Conservation (phyloP, 306 rosid species). For the Castanea sativa region DNA sequence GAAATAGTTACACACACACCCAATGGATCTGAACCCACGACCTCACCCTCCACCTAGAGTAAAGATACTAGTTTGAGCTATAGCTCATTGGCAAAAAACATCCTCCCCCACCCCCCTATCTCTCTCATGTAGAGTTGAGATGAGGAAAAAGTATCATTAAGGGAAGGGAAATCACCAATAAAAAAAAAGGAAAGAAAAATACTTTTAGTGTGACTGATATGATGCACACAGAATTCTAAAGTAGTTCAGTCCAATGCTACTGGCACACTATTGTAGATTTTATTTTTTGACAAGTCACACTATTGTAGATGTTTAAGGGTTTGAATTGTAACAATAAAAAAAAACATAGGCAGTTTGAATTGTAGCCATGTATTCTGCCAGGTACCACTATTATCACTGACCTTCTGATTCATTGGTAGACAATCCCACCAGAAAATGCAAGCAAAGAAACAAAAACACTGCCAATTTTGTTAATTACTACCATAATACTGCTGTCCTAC, state of each 20-base stretch:
- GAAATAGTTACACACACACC: too few relatives aligned
- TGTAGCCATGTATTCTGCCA: neutral
- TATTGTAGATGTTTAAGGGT: too few relatives aligned
- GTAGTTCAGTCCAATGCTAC: neutral
- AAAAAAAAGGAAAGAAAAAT: too few relatives aligned
- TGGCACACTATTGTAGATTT: neutral
- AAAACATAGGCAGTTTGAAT: neutral
- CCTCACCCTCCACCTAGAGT: too few relatives aligned
- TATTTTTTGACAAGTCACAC: neutral
- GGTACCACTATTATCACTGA: neutral
- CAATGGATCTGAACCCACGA: too few relatives aligned
- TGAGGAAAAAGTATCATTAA: neutral
- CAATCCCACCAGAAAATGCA: neutral
- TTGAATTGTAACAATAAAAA: too few relatives aligned
- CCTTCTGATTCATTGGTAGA: neutral
- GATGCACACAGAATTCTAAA: neutral
- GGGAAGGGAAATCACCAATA: neutral
- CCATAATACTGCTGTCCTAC: neutral
- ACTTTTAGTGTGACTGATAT: neutral
- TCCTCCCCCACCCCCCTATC: neutral
- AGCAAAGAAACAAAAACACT: neutral
- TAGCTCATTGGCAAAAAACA: neutral
- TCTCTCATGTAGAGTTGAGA: neutral
- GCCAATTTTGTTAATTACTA: neutral
- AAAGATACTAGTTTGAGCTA: too few relatives aligned